These are phyloP conservation scores for Rhodotorula sphaerocarpa DNA, from an alignment of 768 basidiomycete genomes.

Conservation along the genomic window DNA sequence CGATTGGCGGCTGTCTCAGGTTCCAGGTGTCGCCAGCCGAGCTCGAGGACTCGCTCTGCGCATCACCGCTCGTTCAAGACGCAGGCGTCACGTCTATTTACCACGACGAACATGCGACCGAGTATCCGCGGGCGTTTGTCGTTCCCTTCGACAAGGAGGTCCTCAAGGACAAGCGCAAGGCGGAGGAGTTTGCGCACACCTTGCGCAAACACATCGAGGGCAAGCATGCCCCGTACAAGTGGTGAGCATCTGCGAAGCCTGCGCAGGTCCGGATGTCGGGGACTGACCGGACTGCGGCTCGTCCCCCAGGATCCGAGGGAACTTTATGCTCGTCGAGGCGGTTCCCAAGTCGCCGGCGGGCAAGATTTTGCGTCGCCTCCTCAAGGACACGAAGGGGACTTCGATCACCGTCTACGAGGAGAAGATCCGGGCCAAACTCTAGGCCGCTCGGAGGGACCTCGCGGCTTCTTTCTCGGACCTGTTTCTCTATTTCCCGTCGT, in stretches of 20 bases:
- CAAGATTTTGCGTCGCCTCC: conserved; percentile 36
- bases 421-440: conserved; percentile 33
- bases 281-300: neutral
- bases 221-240: conserved; percentile 39
- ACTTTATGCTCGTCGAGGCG: conserved; percentile 34
- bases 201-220: conserved; percentile 33
- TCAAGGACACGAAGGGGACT: conserved; percentile 36
- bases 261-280: neutral
- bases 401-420: conserved; percentile 30
- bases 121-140: conserved; percentile 38
- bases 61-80: conserved; percentile 34
- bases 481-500: neutral
- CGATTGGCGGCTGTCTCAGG: neutral
- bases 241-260: neutral
- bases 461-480: neutral
- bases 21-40: conserved; percentile 41
- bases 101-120: conserved; percentile 38
- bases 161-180: conserved; percentile 24
- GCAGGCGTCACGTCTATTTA: conserved; percentile 38
- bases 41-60: conserved; percentile 38
- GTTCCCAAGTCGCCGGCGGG: conserved; percentile 37
- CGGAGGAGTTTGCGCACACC: conserved; percentile 25
- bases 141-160: conserved; percentile 37
- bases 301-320: conserved; percentile 35
- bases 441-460: too few relatives aligned